Evolutionary conservation across 805 yeast genomes (phyloP).

Genomic region (Candida sphagnicola): DNA sequence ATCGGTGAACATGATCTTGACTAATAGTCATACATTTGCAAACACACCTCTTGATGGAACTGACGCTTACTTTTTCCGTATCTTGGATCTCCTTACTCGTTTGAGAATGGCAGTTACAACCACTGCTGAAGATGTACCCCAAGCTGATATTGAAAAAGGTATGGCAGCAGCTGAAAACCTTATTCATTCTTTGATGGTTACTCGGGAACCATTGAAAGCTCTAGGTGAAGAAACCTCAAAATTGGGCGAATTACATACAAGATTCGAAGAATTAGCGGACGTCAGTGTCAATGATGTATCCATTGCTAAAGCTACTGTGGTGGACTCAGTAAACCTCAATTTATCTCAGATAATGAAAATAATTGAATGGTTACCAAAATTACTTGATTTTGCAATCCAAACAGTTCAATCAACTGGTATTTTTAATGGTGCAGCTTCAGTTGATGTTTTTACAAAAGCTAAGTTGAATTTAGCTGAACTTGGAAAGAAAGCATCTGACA

Average conservation of each 20-base stretch:
- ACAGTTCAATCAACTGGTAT: conserved; percentile 10
- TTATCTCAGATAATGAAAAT: conserved; percentile 12
- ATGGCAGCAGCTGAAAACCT: conserved; percentile 74
- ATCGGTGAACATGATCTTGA: conserved; percentile 59
- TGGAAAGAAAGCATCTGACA: conserved; percentile 11
- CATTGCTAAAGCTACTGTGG: conserved; percentile 12
- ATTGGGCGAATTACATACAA: conserved; percentile 9
- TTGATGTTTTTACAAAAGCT: conserved; percentile 13
- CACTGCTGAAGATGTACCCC: conserved; percentile 72
- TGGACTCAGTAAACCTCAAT: conserved; percentile 15
- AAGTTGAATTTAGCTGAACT: conserved; percentile 14
- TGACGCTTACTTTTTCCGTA: conserved; percentile 58
- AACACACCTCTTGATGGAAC: conserved; percentile 30
- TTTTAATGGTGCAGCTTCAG: conserved; percentile 7
- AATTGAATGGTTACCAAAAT: conserved; percentile 30
- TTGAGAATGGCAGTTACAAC: conserved; percentile 60
- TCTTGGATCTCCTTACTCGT: conserved; percentile 78
- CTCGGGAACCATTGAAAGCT: conserved; percentile 45
- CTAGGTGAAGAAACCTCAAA: conserved; percentile 18
- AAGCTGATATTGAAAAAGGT: conserved; percentile 68
- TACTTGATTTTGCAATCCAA: conserved; percentile 31
- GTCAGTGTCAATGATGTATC: conserved; percentile 5
- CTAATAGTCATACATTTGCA: conserved; percentile 46
- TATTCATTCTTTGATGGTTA: conserved; percentile 51
- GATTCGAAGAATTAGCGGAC: conserved; percentile 10